Evolutionary conservation across 2,329 filamentous ascomycete species (phyloP), one percentile per base, ranked within the genome.

Genomic region (Ophioceras dolichostomum): DNA sequence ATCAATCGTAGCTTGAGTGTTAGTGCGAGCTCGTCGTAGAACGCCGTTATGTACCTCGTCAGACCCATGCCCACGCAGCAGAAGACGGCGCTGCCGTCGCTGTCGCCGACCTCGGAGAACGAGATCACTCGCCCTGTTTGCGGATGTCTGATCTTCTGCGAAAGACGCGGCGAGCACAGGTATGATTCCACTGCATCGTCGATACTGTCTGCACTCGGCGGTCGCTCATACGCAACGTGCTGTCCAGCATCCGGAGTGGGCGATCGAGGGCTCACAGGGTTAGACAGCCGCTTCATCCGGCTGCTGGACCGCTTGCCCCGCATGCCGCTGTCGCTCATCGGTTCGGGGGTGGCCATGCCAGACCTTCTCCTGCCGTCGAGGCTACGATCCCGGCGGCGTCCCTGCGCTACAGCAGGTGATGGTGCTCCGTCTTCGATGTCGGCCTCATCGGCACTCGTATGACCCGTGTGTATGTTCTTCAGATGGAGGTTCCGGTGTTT

Each of bases 61-160:
- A 98, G 60, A 0, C 91, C 91, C 91, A 98, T 98, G 16, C 91
- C 91, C 3, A 98, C 87, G 51, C 91, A 98, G 54, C 91, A 93
- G 48, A 98, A 88, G 2, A 98, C 85, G 3, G 87, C 89, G 46
- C 82, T 89, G 2, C 91, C 91, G 31, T 89, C 76, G 0, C 88
- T 79, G 55, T 96, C 88, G 12, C 91, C 91, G 3, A 98, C 91
- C 56, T 98, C 91, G 0, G 89, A 96, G 52, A 95, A 98, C 1
- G 87, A 93, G 46, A 98, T 95, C 3, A 82, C 69, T 13, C 91
- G 77, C 1, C 88, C 87, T 0, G 84, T 93, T 41, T 84, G 79
- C 1, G 87, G 86, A 57, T 95, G 85, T 17, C 70, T 69, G 36
- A 96, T 85, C 58, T 82, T 94, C 51, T 94, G 88, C 4, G 85